Base-by-base conservation (phyloP, 2,329 filamentous ascomycete genomes). In the Fusarium albidum region DNA sequence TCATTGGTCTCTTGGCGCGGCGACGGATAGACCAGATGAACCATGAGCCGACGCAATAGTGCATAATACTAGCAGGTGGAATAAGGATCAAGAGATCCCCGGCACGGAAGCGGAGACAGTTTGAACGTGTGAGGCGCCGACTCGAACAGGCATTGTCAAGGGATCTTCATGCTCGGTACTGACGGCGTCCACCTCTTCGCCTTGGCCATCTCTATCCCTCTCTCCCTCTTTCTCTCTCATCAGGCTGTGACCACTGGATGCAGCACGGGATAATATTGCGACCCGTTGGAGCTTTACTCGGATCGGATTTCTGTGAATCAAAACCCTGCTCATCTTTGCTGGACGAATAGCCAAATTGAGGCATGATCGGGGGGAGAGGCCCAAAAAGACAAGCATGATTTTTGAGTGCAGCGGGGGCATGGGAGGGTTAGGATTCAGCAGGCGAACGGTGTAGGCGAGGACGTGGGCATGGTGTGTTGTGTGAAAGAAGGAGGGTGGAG, bases 81-180 rank as follows among this genome's bases (percentile, higher is more conserved):
- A n/a, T n/a, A n/a, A 32, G 33, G 27, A 37, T 32, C 38, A 10
- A 32, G 26, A 28, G 32, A 43, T 37, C 25, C n/a, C 49, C 47
- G 42, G 46, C 28, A 52, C 49, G 31, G 51, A 47, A 43, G 32
- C 40, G 55, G 47, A 47, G 38, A 35, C 51, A 32, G 44, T 41
- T 41, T 49, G 51, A 59, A 49, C 49, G 49, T 47, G 41, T 44
- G 44, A 28, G 44, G 41, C 18, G 18, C 34, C 18, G 33, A 31
- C 13, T 42, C 26, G 52, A 57, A 55, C 58, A 65, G 60, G 59
- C 62, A 64, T 65, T 40, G 45, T 51, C 34, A 27, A 41, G 26
- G 46, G 45, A 37, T 35, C 45, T 50, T 32, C 35, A 54, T 21
- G 27, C 14, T 14, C n/a, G n/a, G 10, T 44, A 17, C 21, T 21